Evolutionary conservation across 2,329 filamentous ascomycete species (phyloP), one percentile per base, ranked within the genome.

Genomic region (Xylaria sp.): DNA sequence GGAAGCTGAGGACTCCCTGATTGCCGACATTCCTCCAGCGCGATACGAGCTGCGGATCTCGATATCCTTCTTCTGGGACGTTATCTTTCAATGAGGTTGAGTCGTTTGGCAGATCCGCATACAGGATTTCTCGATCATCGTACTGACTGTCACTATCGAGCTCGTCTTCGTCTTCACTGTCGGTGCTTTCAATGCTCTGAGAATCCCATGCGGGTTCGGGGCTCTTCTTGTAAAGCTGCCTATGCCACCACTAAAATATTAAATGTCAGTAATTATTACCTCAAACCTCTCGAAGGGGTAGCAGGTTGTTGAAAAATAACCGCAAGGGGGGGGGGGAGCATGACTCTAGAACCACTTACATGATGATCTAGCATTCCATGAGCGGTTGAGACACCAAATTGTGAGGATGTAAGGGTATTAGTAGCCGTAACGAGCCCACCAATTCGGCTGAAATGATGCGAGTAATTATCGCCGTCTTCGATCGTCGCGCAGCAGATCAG

Each of bases 371-470:
- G 21, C 62, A 68, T 62, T 27, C 66, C 66, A 30, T 68, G 66
- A 6, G 66, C 66, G 4, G 66, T 68, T 58, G 66, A 68, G 11
- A 68, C 54, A 19, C 66, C 66, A 57, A 61, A 68, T 21, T 65
- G 61, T n/a, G 64, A 56, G 12, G 64, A 66, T 3, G 24, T 51
- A n/a, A 66, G 64, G 12, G 65, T 68, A 30, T 68, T 64, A 2
- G 65, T 64, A 2, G 55, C 39, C 17, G 50, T 55, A 7, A 68
- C 53, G 8, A 68, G 61, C 19, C 65, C 65, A 9, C 65, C 65
- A 42, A 68, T 61, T 36, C 65, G 65, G n/a, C 65, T 68, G 9
- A 68, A 68, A 27, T 36, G 32, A 57, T 68, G 65, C 19, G 56
- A 68, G 8, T 64, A 68, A 27, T 39, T 55, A 48, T 61, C 54